Evolutionary conservation across 305 asterid species (phyloP), one percentile per base, ranked within the genome.

Genomic region (Withania somnifera): DNA sequence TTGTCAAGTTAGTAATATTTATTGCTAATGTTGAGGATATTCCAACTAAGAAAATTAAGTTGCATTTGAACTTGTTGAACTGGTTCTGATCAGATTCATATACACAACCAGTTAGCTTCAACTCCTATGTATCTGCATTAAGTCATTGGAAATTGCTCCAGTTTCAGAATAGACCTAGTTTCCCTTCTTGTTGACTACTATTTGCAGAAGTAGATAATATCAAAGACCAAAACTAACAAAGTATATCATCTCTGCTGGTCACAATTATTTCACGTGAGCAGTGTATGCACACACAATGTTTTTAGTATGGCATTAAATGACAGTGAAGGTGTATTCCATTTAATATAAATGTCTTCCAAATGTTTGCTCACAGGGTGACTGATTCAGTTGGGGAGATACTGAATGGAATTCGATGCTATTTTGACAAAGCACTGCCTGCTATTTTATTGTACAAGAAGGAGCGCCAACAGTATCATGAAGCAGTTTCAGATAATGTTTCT

Each of bases 361-460:
- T 84, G 20, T 57, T 67, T 89, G 76, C 89, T 36, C 82, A 52
- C 88, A 97, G 99, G 93, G 84, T 86, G 87, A 79, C 90, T 57
- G 97, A 93, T 87, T 87, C 92, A 60, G 90, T 88, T 76, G 96
- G 90, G 83, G 98, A 93, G 85, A 89, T 97, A 86, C 85, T 94
- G 83, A 94, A 93, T 83, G 98, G 99, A 81, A 51, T 97, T 81
- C 88, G 97, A 80, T 82, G 91, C 88, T 97, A 97, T 85, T 97
- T 97, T 85, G 97, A 97, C 88, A 93, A 89, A 89, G 95, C 97
- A 28, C 86, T 97, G 83, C 97, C 96, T 7, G 85, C 85, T 68
- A 85, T 90, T 84, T 98, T 97, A 82, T 88, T 97, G 86, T 97
- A 97, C 89, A 90, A 91, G 88, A 91, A 91, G 84, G 98, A 97